These are phyloP conservation scores for Letharia columbiana DNA, from an alignment of 495 filamentous ascomycete genomes.

Conservation along the genomic window DNA sequence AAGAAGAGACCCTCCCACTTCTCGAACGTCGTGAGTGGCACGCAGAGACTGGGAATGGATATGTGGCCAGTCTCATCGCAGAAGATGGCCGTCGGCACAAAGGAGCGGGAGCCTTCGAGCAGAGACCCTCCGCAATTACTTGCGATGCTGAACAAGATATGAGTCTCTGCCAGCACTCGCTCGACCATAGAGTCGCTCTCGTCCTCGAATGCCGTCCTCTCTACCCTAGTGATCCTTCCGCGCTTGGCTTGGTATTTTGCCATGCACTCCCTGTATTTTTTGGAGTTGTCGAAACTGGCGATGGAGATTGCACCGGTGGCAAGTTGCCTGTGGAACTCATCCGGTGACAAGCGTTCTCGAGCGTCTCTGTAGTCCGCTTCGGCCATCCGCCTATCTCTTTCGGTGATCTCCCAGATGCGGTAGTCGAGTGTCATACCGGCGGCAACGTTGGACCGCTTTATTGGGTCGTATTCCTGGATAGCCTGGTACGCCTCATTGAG, in stretches of 20 bases:
- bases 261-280: background rate
- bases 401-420: background rate
- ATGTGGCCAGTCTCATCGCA: background rate
- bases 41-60: background rate
- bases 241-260: background rate
- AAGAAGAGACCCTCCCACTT: background rate
- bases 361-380: no score
- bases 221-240: background rate
- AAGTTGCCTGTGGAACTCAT: background rate
- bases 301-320: background rate
- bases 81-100: background rate
- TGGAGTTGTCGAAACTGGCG: background rate
- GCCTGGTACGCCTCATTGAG: background rate
- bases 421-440: background rate
- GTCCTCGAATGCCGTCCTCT: background rate
- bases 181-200: background rate
- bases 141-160: background rate
- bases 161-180: background rate
- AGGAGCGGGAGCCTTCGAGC: background rate
- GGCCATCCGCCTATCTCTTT: no score
- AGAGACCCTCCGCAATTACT: background rate
- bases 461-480: background rate
- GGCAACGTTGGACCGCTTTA: background rate
- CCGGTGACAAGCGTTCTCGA: background rate
- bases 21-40: background rate